These are phyloP conservation scores for Dendrobium chrysotoxum DNA, from an alignment of 106 monocot species.

Conservation along the genomic window DNA sequence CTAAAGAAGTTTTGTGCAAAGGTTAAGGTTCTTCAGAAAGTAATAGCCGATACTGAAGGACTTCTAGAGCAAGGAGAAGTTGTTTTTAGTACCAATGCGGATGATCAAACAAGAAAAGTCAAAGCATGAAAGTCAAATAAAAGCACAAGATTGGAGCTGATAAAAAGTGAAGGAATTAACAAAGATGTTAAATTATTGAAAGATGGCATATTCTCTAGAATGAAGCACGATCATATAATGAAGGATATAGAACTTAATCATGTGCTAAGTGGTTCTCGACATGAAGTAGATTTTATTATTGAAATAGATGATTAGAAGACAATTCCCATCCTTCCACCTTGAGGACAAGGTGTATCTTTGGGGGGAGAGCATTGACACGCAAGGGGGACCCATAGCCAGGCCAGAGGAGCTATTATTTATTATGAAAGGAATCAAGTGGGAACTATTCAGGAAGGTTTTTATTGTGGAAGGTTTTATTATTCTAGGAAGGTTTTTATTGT, in stretches of 20 bases:
- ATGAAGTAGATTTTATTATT: neutral
- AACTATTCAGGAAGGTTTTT: too few species aligned
- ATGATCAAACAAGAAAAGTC: slow-evolving; percentile 24
- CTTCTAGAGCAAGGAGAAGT: neutral
- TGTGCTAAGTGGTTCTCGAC: slow-evolving; percentile 14
- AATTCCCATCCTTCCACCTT: too few species aligned
- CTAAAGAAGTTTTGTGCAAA: slow-evolving; percentile 43
- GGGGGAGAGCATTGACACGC: too few species aligned
- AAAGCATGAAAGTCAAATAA: slow-evolving; percentile 16
- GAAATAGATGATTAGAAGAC: slow-evolving; percentile 24
- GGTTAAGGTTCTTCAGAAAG: slow-evolving; percentile 51
- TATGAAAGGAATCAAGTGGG: too few species aligned
- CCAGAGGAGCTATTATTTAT: too few species aligned
- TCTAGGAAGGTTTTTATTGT: too few species aligned
- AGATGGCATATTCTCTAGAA: slow-evolving; percentile 14
- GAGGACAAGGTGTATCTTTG: too few species aligned
- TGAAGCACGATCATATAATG: slow-evolving; percentile 31
- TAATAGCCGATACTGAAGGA: slow-evolving; percentile 19
- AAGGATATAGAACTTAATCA: slow-evolving; percentile 83
- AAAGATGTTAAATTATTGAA: neutral
- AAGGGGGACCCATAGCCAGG: too few species aligned
- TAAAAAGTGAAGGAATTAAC: neutral
- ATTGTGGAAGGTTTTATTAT: too few species aligned
- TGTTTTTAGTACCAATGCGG: slow-evolving; percentile 16
- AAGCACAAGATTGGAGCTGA: neutral